phyloP scores from a whole-genome alignment of 495 filamentous ascomycete species.

The Neurospora sp. region DNA sequence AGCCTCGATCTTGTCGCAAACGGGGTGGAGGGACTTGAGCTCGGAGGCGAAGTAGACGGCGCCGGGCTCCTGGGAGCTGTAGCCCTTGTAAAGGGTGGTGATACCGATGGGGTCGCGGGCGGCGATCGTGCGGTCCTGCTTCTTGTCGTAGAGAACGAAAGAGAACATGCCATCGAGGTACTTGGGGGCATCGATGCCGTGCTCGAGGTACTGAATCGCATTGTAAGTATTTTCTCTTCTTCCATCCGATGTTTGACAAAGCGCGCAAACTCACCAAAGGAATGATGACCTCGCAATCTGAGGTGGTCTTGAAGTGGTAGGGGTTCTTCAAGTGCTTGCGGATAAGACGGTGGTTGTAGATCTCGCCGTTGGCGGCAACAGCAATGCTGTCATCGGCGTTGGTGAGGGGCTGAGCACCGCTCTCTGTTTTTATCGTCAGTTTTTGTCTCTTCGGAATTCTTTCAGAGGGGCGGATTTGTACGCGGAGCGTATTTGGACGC shows the following conservation, averaged over 20 bases:
- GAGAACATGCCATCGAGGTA: conserved; percentile 99
- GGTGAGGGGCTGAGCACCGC: conserved; percentile 87
- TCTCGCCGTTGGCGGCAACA: conserved; percentile 97
- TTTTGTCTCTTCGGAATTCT: not conserved
- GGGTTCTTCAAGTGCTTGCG: conserved; percentile 70
- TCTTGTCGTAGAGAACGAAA: conserved; percentile 94
- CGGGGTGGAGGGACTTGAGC: conserved; percentile 83
- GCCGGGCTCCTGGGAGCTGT: conserved; percentile 69
- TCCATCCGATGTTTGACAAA: not conserved
- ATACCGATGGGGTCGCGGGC: conserved; percentile 95
- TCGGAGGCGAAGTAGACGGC: conserved; percentile 94
- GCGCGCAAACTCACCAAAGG: conserved; percentile 60
- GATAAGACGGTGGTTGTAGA: conserved; percentile 95
- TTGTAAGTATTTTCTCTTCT: not conserved
- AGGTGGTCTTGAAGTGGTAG: conserved; percentile 94
- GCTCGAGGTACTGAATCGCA: conserved; percentile 64
- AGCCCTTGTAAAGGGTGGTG: conserved; percentile 93
- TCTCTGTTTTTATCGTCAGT: conserved; percentile 32
- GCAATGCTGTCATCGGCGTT: conserved; percentile 81
- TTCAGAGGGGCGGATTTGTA: not conserved
- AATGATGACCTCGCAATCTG: conserved; percentile 96
- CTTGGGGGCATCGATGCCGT: conserved; percentile 89
- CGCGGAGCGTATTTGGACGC: not conserved
- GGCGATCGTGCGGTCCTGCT: conserved; percentile 78
- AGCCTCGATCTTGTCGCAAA: conserved; percentile 87